phyloP scores from a whole-genome alignment of 2,329 filamentous ascomycete species.

The Colletotrichum kahawae region DNA sequence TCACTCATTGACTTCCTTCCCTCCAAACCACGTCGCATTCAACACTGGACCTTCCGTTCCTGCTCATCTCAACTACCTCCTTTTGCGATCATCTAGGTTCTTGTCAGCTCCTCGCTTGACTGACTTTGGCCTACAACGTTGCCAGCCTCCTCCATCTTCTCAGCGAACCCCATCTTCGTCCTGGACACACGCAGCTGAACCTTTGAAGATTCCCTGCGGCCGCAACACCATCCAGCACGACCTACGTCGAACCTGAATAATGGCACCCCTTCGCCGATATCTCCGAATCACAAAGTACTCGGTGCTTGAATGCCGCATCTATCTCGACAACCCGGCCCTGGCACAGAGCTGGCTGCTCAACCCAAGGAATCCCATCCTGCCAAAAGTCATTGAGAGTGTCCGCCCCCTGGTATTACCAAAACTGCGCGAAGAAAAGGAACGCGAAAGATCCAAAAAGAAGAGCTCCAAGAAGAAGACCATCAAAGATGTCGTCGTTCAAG shows the following conservation, averaged over 20 bases:
- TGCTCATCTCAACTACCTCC: neutral
- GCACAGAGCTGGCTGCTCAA: slow-evolving; percentile 84
- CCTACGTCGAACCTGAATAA: slow-evolving; percentile 38
- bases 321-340: slow-evolving; percentile 88
- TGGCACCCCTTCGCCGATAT: slow-evolving; percentile 90
- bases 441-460: slow-evolving; percentile 60
- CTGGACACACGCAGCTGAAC: neutral
- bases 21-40: neutral
- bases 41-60: neutral
- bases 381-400: slow-evolving; percentile 83
- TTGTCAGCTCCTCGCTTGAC: neutral
- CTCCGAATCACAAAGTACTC: slow-evolving; percentile 91
- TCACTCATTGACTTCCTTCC: neutral
- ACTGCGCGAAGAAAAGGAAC: slow-evolving; percentile 83
- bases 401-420: slow-evolving; percentile 89
- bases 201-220: neutral
- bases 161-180: neutral
- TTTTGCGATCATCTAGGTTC: neutral
- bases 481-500: slow-evolving; percentile 85
- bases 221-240: neutral
- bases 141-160: neutral
- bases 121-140: neutral
- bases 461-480: slow-evolving; percentile 78
- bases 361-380: slow-evolving; percentile 75
- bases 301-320: slow-evolving; percentile 95